Percentiles rank a stretch among this genome's conserved stretches.
phyloP scores from a whole-genome alignment of 805 yeast genomes.

The Candida maltosa region DNA sequence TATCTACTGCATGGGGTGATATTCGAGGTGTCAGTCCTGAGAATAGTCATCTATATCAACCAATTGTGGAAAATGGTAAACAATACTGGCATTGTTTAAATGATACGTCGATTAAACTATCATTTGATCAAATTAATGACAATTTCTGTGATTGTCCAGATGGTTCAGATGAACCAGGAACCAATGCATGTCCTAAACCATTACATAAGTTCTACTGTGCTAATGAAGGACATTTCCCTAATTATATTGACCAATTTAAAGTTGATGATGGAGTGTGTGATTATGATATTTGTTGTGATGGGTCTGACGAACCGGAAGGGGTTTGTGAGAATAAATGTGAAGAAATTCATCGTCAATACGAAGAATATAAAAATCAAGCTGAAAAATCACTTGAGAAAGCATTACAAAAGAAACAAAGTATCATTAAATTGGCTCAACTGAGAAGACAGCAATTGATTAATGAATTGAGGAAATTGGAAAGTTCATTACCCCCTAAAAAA shows the following conservation, averaged over 20 bases:
- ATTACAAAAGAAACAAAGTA: constrained; percentile 24
- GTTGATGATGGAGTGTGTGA: constrained; percentile 94
- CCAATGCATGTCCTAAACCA: constrained; percentile 63
- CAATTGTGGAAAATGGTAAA: constrained; percentile 36
- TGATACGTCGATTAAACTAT: constrained; percentile 62
- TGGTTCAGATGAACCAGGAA: constrained; percentile 96
- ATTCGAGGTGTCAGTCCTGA: constrained; percentile 36
- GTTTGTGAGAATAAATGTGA: constrained; percentile 56
- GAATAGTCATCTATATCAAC: constrained; percentile 44
- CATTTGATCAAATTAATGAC: constrained; percentile 71
- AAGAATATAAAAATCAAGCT: constrained; percentile 9
- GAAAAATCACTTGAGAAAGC: constrained; percentile 19
- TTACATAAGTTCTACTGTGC: constrained; percentile 61
- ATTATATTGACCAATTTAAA: constrained; percentile 58
- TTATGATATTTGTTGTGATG: constrained; percentile 87
- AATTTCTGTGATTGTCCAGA: constrained; percentile 96
- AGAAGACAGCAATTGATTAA: constrained; percentile 13
- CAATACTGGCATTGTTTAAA: constrained; percentile 62
- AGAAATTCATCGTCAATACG: constrained; percentile 43
- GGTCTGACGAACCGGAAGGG: constrained; percentile 72
- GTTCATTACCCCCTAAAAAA: neutral
- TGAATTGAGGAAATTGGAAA: constrained; percentile 7
- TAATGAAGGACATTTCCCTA: constrained; percentile 67
- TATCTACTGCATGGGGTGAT: neutral
- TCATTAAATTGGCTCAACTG: constrained; percentile 17